Percentiles rank a stretch among this genome's conserved stretches.
Evolutionary conservation across 176 grass and related monocot genomes (phyloP).

Genomic region (Phragmites australis): DNA sequence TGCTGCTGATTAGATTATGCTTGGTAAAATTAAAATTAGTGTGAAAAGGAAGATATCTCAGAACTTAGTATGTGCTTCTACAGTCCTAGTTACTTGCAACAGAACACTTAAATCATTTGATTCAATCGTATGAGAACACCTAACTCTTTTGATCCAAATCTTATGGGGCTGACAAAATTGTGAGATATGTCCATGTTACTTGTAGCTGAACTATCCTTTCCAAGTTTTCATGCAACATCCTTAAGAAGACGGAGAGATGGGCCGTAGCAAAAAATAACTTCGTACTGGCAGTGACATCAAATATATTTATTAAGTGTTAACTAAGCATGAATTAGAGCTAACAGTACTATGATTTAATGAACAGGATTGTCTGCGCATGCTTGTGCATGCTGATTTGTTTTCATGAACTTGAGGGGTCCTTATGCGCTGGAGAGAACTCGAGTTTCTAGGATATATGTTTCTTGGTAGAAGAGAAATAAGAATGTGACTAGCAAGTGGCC

Average conservation of each 20-base stretch:
- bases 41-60: neutral
- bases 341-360: neutral
- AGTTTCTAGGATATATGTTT: slow-evolving; percentile 5
- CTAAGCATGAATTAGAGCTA: neutral
- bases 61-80: neutral
- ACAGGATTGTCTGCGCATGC: neutral
- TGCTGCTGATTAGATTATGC: neutral
- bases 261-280: neutral
- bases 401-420: neutral
- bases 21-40: neutral
- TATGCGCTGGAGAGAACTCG: neutral
- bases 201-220: neutral
- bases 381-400: neutral
- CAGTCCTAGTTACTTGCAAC: neutral
- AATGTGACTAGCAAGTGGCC: neutral
- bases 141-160: neutral
- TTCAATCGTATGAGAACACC: neutral
- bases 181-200: slow-evolving; percentile 5
- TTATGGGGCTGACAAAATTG: neutral
- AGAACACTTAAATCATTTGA: neutral
- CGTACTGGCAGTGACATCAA: neutral
- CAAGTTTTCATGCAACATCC: slow-evolving; percentile 5
- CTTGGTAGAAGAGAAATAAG: neutral
- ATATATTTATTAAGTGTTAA: slow-evolving; percentile 14
- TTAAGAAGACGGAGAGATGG: neutral